A percentile compares a stretch with the other conserved stretches of the same genome.
These are phyloP conservation scores for Papilionanthe hybrid DNA, from an alignment of 116 monocot genomes.

Conservation along the genomic window DNA sequence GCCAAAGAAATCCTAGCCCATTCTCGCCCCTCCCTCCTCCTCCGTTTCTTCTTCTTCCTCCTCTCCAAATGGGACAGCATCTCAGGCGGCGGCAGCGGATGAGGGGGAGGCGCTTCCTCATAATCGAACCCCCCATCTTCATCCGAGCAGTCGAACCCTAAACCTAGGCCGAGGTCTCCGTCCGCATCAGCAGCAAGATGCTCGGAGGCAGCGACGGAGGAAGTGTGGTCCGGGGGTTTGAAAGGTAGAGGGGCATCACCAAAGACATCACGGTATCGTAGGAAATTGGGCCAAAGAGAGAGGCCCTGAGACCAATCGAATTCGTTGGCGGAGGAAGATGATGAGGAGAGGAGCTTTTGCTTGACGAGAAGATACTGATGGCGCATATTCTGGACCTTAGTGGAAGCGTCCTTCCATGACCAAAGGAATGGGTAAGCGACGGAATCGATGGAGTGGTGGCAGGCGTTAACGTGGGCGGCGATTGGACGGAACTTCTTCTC, in stretches of 20 bases:
- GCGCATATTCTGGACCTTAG: constrained; percentile 50
- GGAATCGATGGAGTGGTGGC: constrained; percentile 37
- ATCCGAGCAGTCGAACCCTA: constrained; percentile 17
- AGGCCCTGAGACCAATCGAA: constrained; percentile 22
- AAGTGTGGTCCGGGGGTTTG: background rate
- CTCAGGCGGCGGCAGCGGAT: background rate
- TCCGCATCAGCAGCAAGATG: background rate
- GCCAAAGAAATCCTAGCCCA: constrained; percentile 8
- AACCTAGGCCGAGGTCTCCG: constrained; percentile 12
- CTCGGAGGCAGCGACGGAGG: background rate
- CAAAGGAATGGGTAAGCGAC: constrained; percentile 39
- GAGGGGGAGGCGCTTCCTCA: constrained; percentile 2
- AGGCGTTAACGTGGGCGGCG: constrained; percentile 47
- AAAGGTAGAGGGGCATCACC: constrained; percentile 28
- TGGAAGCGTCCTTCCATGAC: constrained; percentile 49
- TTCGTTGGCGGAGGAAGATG: background rate
- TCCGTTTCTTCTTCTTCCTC: constrained; percentile 15
- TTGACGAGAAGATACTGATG: constrained; percentile 50
- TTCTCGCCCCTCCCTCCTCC: constrained; percentile 1
- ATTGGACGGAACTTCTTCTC: constrained; percentile 58
- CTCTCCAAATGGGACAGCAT: background rate
- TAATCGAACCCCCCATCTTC: constrained; percentile 13
- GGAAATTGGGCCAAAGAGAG: constrained; percentile 43
- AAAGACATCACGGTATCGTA: constrained; percentile 32
- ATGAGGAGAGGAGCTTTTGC: constrained; percentile 27